Conservation (phyloP, 1,284 basidiomycete species). For the Phlebopus sp. region DNA sequence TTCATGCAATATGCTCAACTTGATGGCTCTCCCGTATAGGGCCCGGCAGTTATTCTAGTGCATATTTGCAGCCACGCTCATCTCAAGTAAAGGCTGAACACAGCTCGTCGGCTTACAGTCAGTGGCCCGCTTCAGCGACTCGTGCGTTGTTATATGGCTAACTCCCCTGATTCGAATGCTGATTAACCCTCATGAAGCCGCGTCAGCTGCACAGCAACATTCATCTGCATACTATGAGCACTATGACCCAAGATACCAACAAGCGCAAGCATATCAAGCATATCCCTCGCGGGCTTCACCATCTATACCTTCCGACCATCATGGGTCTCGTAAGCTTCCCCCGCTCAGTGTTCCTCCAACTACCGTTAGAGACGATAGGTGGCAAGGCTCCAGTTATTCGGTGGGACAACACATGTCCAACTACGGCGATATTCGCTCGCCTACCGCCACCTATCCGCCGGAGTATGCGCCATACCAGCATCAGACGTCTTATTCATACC, state of each 20-base stretch:
- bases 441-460: constrained; percentile 52
- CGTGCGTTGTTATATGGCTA: constrained; percentile 40
- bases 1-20: constrained; percentile 54
- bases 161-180: constrained; percentile 2
- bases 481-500: constrained; percentile 35
- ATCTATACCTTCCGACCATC: constrained; percentile 40
- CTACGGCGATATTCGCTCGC: constrained; percentile 50
- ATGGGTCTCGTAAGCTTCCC: constrained; percentile 47
- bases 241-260: constrained; percentile 56
- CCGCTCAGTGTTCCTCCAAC: constrained; percentile 40
- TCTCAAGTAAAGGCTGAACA: constrained; percentile 57
- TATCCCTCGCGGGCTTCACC: constrained; percentile 49
- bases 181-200: constrained; percentile 8
- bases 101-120: constrained; percentile 47
- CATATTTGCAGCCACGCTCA: constrained; percentile 61
- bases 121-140: constrained; percentile 44
- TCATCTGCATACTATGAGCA: constrained; percentile 50
- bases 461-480: constrained; percentile 40
- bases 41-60: constrained; percentile 51
- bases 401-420: constrained; percentile 32
- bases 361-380: constrained; percentile 41
- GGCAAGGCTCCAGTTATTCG: constrained; percentile 40
- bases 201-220: constrained; percentile 44
- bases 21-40: constrained; percentile 47
- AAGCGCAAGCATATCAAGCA: constrained; percentile 42